Conservation (phyloP, 2,329 filamentous ascomycete species). For the Metarhizium sp. region DNA sequence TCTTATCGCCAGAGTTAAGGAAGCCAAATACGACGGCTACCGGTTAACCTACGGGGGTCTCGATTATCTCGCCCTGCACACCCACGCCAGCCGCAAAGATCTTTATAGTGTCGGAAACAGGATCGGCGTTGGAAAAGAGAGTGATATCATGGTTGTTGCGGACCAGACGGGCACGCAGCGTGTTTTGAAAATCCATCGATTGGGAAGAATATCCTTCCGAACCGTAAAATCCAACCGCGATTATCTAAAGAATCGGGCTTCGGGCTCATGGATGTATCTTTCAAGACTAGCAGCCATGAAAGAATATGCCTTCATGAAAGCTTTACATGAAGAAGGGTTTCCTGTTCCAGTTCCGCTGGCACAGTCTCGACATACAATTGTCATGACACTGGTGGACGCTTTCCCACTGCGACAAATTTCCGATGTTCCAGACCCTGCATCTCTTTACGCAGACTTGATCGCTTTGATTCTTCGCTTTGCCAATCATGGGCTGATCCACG, state of each 20-base stretch:
- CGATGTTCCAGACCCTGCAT: conserved; percentile 70
- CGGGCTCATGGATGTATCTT: conserved; percentile 97
- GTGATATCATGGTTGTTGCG: conserved; percentile 91
- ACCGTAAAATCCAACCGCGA: conserved; percentile 94
- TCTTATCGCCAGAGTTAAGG: conserved; percentile 86
- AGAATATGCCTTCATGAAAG: conserved; percentile 91
- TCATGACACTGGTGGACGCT: conserved; percentile 90
- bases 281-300: conserved; percentile 86
- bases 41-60: conserved; percentile 92
- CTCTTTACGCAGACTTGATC: conserved; percentile 88
- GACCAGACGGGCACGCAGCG: conserved; percentile 66
- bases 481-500: conserved; percentile 83
- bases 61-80: conserved; percentile 93
- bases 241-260: conserved; percentile 73
- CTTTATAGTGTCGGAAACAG: conserved; percentile 92
- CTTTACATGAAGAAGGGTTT: conserved; percentile 73
- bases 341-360: conserved; percentile 80
- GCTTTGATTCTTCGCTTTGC: conserved; percentile 76
- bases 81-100: conserved; percentile 67
- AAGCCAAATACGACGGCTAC: conserved; percentile 96
- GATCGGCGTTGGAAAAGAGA: conserved; percentile 95
- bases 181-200: conserved; percentile 90
- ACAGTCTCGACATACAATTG: conserved; percentile 88
- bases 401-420: conserved; percentile 87
- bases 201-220: conserved; percentile 93